Conservation (phyloP, 2,329 filamentous ascomycete species). For the Sporothrix luriei region DNA sequence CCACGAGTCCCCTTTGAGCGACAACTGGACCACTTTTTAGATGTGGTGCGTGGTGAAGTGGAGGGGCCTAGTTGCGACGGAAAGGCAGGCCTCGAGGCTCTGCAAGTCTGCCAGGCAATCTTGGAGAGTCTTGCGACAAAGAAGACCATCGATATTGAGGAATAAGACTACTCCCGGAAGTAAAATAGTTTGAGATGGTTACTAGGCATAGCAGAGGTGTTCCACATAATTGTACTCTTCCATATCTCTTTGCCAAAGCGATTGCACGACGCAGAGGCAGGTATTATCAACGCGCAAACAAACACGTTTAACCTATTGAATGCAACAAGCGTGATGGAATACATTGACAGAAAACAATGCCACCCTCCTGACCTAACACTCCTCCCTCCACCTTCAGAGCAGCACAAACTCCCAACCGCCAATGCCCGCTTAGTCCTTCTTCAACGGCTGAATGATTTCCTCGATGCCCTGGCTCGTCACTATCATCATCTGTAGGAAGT, state of each 20-base stretch:
- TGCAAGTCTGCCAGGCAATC: constrained; percentile 12
- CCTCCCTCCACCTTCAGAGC: not conserved
- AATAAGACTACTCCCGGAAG: not conserved
- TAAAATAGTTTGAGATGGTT: not conserved
- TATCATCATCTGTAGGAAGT: constrained; percentile 92
- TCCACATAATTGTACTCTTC: too few species aligned
- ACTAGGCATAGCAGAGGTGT: not conserved
- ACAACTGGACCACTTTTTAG: constrained; percentile 25
- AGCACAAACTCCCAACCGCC: not conserved
- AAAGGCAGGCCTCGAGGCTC: constrained; percentile 11
- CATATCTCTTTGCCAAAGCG: too few species aligned
- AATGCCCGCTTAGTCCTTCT: constrained; percentile 71
- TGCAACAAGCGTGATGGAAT: not conserved
- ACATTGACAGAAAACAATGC: not conserved
- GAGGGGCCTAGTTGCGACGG: constrained; percentile 2
- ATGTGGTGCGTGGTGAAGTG: constrained; percentile 19
- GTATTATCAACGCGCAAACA: not conserved
- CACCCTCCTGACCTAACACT: not conserved
- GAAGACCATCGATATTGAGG: constrained; percentile 17
- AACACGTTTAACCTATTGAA: not conserved
- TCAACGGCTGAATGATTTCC: constrained; percentile 80
- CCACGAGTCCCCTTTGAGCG: constrained; percentile 41
- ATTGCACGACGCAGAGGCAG: not conserved
- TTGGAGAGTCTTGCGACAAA: constrained; percentile 3
- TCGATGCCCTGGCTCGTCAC: constrained; percentile 87